Base-by-base conservation (phyloP, 1,139 yeast species). In the Geotrichum histeridarum region DNA sequence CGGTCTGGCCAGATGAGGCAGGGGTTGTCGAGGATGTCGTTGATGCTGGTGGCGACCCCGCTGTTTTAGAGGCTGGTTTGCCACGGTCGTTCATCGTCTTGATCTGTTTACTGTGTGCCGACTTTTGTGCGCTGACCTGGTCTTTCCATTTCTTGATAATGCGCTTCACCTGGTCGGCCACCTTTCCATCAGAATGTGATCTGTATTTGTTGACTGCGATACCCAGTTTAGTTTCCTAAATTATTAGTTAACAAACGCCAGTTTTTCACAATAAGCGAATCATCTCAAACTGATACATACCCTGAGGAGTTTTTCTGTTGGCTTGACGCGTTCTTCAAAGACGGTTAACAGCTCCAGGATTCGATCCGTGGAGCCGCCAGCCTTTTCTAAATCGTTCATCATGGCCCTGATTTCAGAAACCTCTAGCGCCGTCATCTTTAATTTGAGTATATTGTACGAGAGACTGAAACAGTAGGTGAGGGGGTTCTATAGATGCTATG, bases 131-230 rank as follows among this genome's bases (percentile, higher is more conserved):
- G 54, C 87, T 86, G 9, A 93, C 95, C 52, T 85, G 84, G 57
- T 90, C 97, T 68, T 90, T 88, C 99, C 99, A 93, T 44, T 78
- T 76, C 64, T 83, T 81, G 64, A 93, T 90, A 75, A 89, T 87
- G 64, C 81, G 82, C 70, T 86, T 87, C 35, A 91, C 98, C 51
- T 86, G 73, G 6, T 79, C 72, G 15, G 83, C 77, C 50, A 93
- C 82, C 58, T 84, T 87, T 27, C 77, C 64, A 67, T 86, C 88
- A 27, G 75, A 65, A 60, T 87, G 87, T 9, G 85, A 73, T 62
- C 95, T 80, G 66, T 85, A 82, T 71, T 89, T 90, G 72, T 94
- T 94, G 48, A 93, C 98, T 6, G 93, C 94, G 30, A 93, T 94
- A 58, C 99, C 99, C n/a, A 93, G 93, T 70, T 89, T 90, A n/a